Conservation (phyloP, 345 rosid genomes). For the Bretschneidera sinensis region DNA sequence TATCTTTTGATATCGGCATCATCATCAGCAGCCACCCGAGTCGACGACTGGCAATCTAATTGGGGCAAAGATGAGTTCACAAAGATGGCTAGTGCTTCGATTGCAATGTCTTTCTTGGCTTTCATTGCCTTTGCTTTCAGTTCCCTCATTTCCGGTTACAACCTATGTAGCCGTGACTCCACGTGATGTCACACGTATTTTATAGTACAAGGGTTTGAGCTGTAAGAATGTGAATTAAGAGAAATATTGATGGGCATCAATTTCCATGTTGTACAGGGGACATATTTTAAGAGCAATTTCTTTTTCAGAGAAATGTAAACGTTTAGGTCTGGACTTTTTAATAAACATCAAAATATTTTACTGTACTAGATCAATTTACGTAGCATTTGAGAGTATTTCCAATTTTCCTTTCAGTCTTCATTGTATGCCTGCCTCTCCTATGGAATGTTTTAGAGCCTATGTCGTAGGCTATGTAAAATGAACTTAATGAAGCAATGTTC, state of each 20-base stretch:
- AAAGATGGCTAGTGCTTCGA: slow-evolving; percentile 83
- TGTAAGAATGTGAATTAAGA: background rate
- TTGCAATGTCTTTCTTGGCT: slow-evolving; percentile 74
- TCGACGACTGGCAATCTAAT: slow-evolving; percentile 88
- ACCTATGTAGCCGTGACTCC: slow-evolving; percentile 44
- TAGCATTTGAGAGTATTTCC: no score
- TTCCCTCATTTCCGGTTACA: slow-evolving; percentile 74
- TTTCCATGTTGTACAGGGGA: background rate
- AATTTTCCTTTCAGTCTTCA: no score
- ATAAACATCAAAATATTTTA: no score
- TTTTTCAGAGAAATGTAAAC: background rate
- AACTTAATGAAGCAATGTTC: no score
- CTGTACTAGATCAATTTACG: no score
- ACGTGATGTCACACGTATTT: slow-evolving; percentile 15
- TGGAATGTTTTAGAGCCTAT: no score
- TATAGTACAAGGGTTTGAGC: no score
- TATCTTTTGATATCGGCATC: slow-evolving; percentile 89
- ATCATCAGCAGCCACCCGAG: slow-evolving; percentile 90
- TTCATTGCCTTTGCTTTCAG: slow-evolving; percentile 74
- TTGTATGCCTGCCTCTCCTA: no score
- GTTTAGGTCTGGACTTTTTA: no score
- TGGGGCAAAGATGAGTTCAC: slow-evolving; percentile 99
- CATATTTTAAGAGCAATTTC: background rate
- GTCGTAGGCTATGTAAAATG: no score
- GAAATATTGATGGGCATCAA: background rate